Evolutionary conservation across 331 rosid genomes (phyloP).

Genomic region (Acacia concinna): DNA sequence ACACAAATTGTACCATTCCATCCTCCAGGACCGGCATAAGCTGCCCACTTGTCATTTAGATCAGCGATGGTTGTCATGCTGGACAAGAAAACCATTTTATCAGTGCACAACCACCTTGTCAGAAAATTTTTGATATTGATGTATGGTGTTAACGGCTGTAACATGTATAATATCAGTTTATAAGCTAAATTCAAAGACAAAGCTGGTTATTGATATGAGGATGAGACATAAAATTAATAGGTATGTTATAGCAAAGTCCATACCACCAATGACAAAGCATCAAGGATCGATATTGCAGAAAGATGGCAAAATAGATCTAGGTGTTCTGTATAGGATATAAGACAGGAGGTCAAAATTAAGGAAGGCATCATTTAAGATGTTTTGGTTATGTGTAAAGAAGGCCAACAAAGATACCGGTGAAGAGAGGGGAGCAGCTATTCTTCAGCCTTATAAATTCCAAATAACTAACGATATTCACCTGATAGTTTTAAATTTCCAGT

Average conservation of each 20-base stretch:
- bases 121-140: background rate
- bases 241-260: background rate
- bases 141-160: background rate
- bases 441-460: background rate
- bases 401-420: background rate
- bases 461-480: background rate
- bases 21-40: slow-evolving; percentile 99
- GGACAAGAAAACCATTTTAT: slow-evolving; percentile 36
- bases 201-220: background rate
- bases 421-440: background rate
- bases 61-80: slow-evolving; percentile 95
- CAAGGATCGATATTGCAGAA: background rate
- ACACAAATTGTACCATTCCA: slow-evolving; percentile 78
- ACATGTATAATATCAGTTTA: slow-evolving; percentile 10
- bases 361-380: background rate
- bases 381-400: background rate
- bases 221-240: background rate
- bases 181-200: background rate
- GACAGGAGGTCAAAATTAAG: background rate
- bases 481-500: background rate
- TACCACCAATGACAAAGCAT: background rate
- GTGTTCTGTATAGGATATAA: background rate
- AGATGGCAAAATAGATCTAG: background rate
- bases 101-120: slow-evolving; percentile 19
- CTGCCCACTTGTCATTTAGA: slow-evolving; percentile 92